phyloP scores from a whole-genome alignment of 164 flowering plant genomes.

The Protea cynaroides region DNA sequence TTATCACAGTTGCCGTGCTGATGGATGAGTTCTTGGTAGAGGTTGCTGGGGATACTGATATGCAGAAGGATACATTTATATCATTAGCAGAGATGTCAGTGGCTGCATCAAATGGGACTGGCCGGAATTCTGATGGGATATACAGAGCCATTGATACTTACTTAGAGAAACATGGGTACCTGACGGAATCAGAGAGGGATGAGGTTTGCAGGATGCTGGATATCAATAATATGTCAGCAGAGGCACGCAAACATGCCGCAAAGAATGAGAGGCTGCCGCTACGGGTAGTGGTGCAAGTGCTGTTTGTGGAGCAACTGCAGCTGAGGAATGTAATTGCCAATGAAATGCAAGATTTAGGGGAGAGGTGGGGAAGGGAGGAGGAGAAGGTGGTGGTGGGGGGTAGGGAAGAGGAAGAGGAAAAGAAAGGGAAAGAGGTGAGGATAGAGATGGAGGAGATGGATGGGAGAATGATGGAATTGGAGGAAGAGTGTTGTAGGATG shows the following conservation, averaged over 20 bases:
- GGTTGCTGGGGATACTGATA: conserved; percentile 49
- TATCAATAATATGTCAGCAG: conserved; percentile 45
- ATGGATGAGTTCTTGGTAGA: conserved; percentile 47
- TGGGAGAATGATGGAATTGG: conserved; percentile 38
- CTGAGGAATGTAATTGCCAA: conserved; percentile 34
- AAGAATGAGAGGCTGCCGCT: conserved; percentile 58
- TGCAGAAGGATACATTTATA: conserved; percentile 33
- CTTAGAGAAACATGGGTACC: conserved; percentile 43
- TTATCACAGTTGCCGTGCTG: conserved; percentile 45
- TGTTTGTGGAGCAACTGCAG: conserved; percentile 58
- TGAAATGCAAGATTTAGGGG: conserved; percentile 18
- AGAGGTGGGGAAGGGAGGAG: conserved; percentile 14
- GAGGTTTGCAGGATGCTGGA: conserved; percentile 60
- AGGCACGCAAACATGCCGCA: conserved; percentile 65
- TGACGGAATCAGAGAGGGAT: conserved; percentile 64
- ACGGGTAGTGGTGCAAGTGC: conserved; percentile 49
- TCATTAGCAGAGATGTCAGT: conserved; percentile 38
- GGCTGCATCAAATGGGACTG: conserved; percentile 27
- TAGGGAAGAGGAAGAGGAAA: no score
- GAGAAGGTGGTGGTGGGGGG: conserved; percentile 20
- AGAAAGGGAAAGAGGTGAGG: conserved; percentile 13
- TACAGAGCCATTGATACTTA: conserved; percentile 62
- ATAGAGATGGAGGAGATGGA: conserved; percentile 37
- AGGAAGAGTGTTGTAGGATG: conserved; percentile 43
- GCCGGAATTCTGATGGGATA: conserved; percentile 45